Base-by-base conservation (phyloP, 139 green algal genomes). In the Chlamydomonas urium region DNA sequence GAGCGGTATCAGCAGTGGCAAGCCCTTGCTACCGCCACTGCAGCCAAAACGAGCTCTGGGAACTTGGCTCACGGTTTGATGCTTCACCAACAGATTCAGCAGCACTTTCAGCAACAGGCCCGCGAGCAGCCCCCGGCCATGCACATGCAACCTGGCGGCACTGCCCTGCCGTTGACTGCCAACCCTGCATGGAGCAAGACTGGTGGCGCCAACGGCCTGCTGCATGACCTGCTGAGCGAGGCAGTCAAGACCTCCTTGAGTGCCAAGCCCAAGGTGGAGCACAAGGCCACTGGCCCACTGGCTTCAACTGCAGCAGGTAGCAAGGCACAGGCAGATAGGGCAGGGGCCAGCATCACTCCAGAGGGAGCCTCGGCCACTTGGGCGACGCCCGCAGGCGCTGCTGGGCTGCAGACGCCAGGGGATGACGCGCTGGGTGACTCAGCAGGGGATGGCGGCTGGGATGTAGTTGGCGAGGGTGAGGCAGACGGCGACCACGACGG, bases 161-260 rank as follows among this genome's bases (percentile, higher is more conserved):
- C 26, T 63, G 53, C 53, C 53, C 19, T 21, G n/a, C 53, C 26
- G n/a, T 6, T 17, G n/a, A 14, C 53, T 63, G 17, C 19, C 53
- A 63, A 21, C 24, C 29, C 53, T 34, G 26, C 8, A 50, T 24
- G 42, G 42, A 24, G 42, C 10, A 50, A 24, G 10, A 24, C 8
- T 50, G 10, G 14, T 8, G 14, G 10, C 14, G 10, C 53, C 10
- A 63, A 63, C n/a, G n/a, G n/a, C n/a, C n/a, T n/a, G n/a, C 19
- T 63, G 24, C 53, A 63, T 26, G 10, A 14, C 6, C 53, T 63
- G 6, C 53, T 63, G n/a, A 63, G 53, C 53, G 53, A 63, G 19
- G 53, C 53, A 21, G 53, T 63, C 6, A 26, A n/a, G n/a, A n/a
- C n/a, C n/a, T n/a, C n/a, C n/a, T n/a, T n/a, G n/a, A n/a, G n/a